Evolutionary conservation across 352 stramenopile species (phyloP).

Genomic region (Globisporangium middletonii): DNA sequence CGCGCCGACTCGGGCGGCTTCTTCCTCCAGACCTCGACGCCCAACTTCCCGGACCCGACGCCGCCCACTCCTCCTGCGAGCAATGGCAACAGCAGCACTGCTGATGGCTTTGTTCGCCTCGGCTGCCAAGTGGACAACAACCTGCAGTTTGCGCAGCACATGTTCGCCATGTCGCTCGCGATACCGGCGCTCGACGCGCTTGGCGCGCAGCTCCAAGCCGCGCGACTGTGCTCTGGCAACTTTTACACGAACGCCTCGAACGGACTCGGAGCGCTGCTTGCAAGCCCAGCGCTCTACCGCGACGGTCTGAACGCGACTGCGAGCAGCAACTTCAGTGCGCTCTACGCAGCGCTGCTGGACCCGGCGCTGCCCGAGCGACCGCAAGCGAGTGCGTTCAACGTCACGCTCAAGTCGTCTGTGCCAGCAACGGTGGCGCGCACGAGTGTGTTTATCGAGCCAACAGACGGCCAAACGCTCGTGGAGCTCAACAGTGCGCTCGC

Average conservation of each 20-base stretch:
- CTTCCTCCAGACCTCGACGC: conserved; percentile 73
- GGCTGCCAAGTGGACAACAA: conserved; percentile 77
- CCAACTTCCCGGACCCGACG: conserved; percentile 63
- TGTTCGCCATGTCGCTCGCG: conserved; percentile 54
- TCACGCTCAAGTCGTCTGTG: conserved; percentile 24
- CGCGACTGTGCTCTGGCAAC: conserved; percentile 66
- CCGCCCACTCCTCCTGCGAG: conserved; percentile 8
- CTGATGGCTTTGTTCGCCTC: conserved; percentile 49
- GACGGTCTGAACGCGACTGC: conserved; percentile 32
- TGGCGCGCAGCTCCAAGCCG: conserved; percentile 39
- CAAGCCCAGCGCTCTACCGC: conserved; percentile 27
- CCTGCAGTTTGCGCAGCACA: conserved; percentile 68
- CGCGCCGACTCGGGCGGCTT: conserved; percentile 39
- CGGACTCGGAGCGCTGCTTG: conserved; percentile 27
- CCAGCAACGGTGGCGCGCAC: background rate
- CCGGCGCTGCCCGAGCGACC: conserved; percentile 22
- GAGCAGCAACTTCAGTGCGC: conserved; percentile 21
- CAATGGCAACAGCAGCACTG: background rate
- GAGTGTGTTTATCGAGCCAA: conserved; percentile 12
- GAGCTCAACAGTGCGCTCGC: conserved; percentile 5
- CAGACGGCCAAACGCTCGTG: background rate
- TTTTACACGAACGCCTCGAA: conserved; percentile 29
- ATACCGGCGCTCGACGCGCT: conserved; percentile 34
- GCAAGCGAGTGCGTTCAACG: conserved; percentile 13
- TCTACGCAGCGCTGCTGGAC: conserved; percentile 52